A percentile compares a stretch with the other conserved stretches of the same genome.
Conservation (phyloP, 345 rosid species). For the Acer yangbiense region DNA sequence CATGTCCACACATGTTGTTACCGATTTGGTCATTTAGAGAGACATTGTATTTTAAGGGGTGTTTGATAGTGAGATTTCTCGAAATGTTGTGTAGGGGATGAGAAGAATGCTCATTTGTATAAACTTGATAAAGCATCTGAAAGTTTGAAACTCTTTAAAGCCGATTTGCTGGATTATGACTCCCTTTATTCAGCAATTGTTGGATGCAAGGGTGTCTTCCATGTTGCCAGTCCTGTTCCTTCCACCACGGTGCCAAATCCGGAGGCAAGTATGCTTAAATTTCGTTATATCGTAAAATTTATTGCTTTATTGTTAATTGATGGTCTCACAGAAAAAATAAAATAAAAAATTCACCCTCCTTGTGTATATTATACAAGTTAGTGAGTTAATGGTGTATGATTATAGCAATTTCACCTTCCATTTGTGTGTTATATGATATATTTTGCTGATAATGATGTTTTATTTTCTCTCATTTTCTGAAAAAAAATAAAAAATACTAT, state of each 20-base stretch:
- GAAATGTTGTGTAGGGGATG: neutral
- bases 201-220: conserved; percentile 4
- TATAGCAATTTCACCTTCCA: neutral
- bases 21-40: neutral
- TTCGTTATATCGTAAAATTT: no score
- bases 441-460: neutral
- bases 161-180: conserved; percentile 2
- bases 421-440: neutral
- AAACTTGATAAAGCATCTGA: conserved; percentile 34
- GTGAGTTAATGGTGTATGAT: neutral
- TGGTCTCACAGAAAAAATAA: neutral
- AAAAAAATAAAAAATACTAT: neutral
- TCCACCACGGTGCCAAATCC: neutral
- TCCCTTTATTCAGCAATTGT: conserved; percentile 31
- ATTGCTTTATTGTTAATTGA: neutral
- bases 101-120: conserved; percentile 28
- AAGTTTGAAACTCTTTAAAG: neutral
- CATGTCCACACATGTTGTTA: neutral
- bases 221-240: conserved; percentile 5
- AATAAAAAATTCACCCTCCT: neutral
- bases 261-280: neutral
- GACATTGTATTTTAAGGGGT: neutral
- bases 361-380: neutral
- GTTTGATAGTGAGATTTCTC: no score
- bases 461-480: no score